Percentiles rank a stretch among this genome's conserved stretches.
Conservation (phyloP, 108 stramenopile genomes). For the Aurantiochytrium sp. region DNA sequence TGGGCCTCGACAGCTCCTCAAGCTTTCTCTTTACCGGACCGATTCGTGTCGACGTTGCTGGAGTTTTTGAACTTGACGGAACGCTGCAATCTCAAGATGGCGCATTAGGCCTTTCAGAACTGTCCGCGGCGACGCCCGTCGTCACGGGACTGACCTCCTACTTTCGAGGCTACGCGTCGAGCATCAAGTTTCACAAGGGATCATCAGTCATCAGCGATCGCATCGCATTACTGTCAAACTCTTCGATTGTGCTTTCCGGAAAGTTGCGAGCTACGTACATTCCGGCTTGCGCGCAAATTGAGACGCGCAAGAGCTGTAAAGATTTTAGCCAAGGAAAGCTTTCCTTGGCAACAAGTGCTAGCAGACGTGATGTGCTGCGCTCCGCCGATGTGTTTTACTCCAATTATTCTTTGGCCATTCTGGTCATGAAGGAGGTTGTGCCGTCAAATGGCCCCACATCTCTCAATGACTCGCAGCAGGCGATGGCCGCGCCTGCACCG, state of each 20-base stretch:
- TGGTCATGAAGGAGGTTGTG: too few species aligned
- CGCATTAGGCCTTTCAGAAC: not conserved
- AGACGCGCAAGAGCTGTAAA: not conserved
- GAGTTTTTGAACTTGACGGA: not conserved
- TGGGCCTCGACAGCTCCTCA: not conserved
- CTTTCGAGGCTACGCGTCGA: not conserved
- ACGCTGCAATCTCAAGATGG: not conserved
- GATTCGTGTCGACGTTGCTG: not conserved
- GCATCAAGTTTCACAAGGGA: not conserved
- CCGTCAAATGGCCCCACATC: not conserved
- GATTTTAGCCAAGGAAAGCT: not conserved
- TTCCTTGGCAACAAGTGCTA: not conserved
- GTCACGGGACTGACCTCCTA: not conserved
- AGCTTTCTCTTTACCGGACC: not conserved
- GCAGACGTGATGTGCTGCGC: not conserved
- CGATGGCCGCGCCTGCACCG: not conserved
- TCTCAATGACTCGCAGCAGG: not conserved
- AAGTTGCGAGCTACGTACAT: not conserved
- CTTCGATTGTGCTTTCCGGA: not conserved
- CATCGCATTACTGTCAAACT: not conserved
- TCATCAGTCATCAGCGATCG: not conserved
- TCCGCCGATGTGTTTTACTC: not conserved
- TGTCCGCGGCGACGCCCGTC: not conserved
- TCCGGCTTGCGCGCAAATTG: not conserved
- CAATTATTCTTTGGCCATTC: not conserved